phyloP scores from a whole-genome alignment of 305 asterid species.

The Fraxinus ornus region DNA sequence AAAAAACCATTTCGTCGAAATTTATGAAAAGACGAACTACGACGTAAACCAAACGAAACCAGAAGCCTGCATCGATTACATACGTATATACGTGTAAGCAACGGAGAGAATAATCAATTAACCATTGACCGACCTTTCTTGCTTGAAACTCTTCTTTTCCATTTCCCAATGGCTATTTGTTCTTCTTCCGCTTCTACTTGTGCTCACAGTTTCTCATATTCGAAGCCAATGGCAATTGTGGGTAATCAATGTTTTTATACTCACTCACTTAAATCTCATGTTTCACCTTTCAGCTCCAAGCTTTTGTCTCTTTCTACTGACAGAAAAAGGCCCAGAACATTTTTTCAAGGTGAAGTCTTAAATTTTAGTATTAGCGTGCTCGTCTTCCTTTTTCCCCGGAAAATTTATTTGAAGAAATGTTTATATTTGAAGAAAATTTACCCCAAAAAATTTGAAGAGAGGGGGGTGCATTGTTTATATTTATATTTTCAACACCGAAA shows the following conservation, averaged over 20 bases:
- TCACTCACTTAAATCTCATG: constrained; percentile 24
- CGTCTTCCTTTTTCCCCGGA: not conserved
- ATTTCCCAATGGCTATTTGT: constrained; percentile 33
- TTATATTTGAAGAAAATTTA: too few species aligned
- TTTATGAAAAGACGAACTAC: not conserved
- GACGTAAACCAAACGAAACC: not conserved
- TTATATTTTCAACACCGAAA: not conserved
- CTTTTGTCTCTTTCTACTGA: constrained; percentile 41
- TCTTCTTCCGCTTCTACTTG: constrained; percentile 18
- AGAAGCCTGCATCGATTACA: not conserved
- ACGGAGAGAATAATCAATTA: not conserved
- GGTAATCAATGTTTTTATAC: constrained; percentile 14
- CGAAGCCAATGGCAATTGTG: constrained; percentile 27
- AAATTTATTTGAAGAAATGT: not conserved
- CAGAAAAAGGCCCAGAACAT: constrained; percentile 34
- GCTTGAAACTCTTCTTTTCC: not conserved
- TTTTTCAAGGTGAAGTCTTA: constrained; percentile 40
- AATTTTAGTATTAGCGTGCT: not conserved
- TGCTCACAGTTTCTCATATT: constrained; percentile 17
- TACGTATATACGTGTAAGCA: not conserved
- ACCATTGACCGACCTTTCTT: not conserved
- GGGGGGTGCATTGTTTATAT: not conserved
- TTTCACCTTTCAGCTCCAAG: constrained; percentile 31
- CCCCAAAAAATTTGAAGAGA: not conserved
- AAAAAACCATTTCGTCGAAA: not conserved